A percentile compares a stretch with the other conserved stretches of the same genome.
Evolutionary conservation across 352 stramenopile species (phyloP).

Genomic region (Discostella stelligera): DNA sequence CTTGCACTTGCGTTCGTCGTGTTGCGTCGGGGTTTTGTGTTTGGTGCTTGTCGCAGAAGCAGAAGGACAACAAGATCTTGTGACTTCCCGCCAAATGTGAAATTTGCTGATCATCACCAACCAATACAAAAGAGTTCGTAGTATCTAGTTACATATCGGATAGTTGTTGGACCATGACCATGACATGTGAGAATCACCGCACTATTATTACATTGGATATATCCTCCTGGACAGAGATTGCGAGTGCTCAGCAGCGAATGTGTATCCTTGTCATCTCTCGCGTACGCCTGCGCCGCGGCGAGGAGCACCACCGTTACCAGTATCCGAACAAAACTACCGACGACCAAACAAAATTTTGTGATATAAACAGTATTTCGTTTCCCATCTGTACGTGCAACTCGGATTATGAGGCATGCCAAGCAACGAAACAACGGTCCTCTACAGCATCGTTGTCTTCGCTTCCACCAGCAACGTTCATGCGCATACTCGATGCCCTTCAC

Average conservation of each 20-base stretch:
- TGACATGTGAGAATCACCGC: not conserved
- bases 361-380: slow-evolving; percentile 3
- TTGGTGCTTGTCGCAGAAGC: too few species aligned
- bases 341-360: not conserved
- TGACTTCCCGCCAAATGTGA: too few species aligned
- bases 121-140: too few species aligned
- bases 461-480: slow-evolving; percentile 8
- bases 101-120: too few species aligned
- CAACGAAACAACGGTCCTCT: not conserved
- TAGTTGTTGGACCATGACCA: not conserved
- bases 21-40: too few species aligned
- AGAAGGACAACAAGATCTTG: too few species aligned
- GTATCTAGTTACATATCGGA: too few species aligned
- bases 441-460: not conserved
- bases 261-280: slow-evolving; percentile 21
- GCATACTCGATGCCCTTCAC: slow-evolving; percentile 36
- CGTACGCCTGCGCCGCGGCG: slow-evolving; percentile 7
- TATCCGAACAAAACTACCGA: not conserved
- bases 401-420: not conserved
- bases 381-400: not conserved
- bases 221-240: slow-evolving; percentile 27
- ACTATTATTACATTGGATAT: slow-evolving; percentile 33
- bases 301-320: not conserved
- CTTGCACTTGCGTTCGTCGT: too few species aligned
- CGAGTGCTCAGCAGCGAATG: slow-evolving; percentile 47